phyloP scores from a whole-genome alignment of 495 filamentous ascomycete species.

The Talaromyces thailandensis region DNA sequence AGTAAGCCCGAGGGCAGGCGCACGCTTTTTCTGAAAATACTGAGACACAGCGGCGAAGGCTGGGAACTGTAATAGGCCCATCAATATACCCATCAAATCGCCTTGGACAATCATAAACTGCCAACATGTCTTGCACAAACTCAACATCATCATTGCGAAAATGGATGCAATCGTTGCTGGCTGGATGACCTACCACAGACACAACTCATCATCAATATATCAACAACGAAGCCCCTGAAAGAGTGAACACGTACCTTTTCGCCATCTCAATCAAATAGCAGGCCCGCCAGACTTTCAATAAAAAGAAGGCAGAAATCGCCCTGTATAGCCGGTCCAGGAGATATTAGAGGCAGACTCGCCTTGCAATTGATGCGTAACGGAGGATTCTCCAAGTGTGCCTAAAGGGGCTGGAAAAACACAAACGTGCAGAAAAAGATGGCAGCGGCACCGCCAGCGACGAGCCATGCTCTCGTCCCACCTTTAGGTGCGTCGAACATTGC shows the following conservation, averaged over 20 bases:
- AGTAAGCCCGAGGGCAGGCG: conserved; percentile 37
- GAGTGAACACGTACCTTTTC: conserved; percentile 20
- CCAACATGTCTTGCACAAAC: conserved; percentile 16
- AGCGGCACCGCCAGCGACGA: conserved; percentile 19
- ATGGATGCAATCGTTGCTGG: conserved; percentile 27
- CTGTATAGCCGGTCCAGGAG: conserved; percentile 50
- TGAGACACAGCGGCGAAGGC: conserved; percentile 13
- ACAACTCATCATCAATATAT: neutral
- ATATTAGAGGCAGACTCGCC: conserved; percentile 33
- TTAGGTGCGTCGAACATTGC: conserved; percentile 11
- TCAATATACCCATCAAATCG: conserved; percentile 12
- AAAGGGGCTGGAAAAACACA: conserved; percentile 48
- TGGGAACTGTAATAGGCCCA: conserved; percentile 10
- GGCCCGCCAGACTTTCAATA: conserved; percentile 33
- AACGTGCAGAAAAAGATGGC: conserved; percentile 22
- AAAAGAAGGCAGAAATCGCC: conserved; percentile 39
- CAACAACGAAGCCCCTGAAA: neutral
- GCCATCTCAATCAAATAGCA: conserved; percentile 44
- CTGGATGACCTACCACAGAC: conserved; percentile 24
- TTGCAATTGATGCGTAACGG: conserved; percentile 35
- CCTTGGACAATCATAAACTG: conserved; percentile 18
- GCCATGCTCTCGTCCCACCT: conserved; percentile 24
- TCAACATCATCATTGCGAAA: conserved; percentile 32
- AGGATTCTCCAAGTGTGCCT: conserved; percentile 47
- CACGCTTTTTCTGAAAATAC: conserved; percentile 35